Conservation (phyloP, 495 filamentous ascomycete genomes). For the Penicillium pancosmium region DNA sequence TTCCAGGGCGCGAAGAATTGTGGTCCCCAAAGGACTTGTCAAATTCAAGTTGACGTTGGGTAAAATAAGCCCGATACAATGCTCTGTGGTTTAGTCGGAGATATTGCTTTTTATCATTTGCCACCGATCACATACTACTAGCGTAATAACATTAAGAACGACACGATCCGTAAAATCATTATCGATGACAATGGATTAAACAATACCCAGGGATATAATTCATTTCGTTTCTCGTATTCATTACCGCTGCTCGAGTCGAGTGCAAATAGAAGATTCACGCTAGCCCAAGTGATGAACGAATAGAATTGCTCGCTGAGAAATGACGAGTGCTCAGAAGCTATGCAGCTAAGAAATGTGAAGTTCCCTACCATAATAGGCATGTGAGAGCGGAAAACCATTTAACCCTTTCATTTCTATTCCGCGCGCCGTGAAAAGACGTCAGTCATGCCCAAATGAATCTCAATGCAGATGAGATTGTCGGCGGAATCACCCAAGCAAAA, state of each 20-base stretch:
- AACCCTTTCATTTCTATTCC: neutral
- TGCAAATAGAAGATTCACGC: neutral
- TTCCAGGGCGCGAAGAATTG: neutral
- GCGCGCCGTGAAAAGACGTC: neutral
- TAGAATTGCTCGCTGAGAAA: neutral
- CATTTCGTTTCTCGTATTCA: neutral
- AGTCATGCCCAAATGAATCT: neutral
- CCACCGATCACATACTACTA: neutral
- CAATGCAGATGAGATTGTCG: slow-evolving; percentile 1
- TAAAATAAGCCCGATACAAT: neutral
- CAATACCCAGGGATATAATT: neutral
- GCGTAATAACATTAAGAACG: neutral
- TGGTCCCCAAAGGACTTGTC: neutral
- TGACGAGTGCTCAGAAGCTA: neutral
- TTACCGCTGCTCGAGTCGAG: too few species aligned
- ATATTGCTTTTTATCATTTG: neutral
- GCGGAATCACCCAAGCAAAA: neutral
- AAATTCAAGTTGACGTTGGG: neutral
- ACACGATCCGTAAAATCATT: neutral
- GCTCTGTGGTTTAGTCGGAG: neutral
- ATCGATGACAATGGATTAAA: neutral
- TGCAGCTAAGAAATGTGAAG: neutral
- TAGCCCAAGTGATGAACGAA: neutral
- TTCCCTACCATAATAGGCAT: neutral
- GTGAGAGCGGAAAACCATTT: too few species aligned